Percentiles rank a stretch among this genome's conserved stretches.
phyloP scores from a whole-genome alignment of 257 asterid genomes.

The Nicotiana attenuata region DNA sequence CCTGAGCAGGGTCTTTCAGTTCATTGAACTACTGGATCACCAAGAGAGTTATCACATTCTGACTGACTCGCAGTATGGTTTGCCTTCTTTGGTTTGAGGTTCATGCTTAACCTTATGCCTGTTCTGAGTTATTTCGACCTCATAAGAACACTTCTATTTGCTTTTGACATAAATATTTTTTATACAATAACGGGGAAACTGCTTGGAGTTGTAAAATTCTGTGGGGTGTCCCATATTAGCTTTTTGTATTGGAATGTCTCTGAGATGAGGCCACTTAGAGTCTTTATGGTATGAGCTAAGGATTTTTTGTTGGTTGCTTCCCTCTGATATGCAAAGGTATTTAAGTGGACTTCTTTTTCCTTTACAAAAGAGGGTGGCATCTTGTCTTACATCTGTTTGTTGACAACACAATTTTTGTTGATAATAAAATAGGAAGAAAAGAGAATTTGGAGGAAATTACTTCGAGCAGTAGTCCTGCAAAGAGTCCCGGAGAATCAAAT shows the following conservation, averaged over 20 bases:
- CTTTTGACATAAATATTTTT: neutral
- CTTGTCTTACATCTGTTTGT: neutral
- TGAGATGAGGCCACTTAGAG: neutral
- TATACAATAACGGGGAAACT: neutral
- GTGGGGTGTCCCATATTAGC: neutral
- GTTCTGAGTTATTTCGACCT: neutral
- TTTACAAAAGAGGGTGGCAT: neutral
- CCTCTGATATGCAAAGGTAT: neutral
- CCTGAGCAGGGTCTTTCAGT: neutral
- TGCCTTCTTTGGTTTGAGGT: neutral
- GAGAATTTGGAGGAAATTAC: neutral
- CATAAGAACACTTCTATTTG: neutral
- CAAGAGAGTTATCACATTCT: neutral
- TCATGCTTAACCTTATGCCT: constrained; percentile 3
- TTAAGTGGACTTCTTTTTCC: neutral
- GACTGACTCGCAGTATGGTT: neutral
- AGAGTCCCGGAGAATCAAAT: neutral
- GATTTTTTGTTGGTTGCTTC: neutral
- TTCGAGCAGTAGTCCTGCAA: neutral
- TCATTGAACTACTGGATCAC: neutral
- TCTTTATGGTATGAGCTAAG: neutral
- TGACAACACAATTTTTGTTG: neutral
- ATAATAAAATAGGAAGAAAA: neutral
- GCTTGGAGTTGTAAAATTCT: neutral
- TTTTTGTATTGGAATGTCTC: neutral